phyloP scores from a whole-genome alignment of 345 rosid genomes.

The Hibiscus tridactylites region DNA sequence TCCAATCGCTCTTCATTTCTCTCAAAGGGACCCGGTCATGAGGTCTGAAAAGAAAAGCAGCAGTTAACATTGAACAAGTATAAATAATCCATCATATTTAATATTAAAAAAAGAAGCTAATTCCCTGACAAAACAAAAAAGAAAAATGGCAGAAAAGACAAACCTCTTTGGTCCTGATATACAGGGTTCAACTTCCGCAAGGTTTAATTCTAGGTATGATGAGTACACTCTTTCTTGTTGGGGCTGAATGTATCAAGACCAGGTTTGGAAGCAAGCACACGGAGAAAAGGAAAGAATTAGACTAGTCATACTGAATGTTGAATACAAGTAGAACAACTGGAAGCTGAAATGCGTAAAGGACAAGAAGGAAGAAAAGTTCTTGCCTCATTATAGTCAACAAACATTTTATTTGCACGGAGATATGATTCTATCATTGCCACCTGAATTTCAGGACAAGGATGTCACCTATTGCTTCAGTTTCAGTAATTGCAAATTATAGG shows the following conservation, averaged over 20 bases:
- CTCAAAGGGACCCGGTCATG: conserved; percentile 90
- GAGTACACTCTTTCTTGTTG: conserved; percentile 77
- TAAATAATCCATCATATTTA: neutral
- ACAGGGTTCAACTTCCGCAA: conserved; percentile 84
- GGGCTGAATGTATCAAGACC: conserved; percentile 37
- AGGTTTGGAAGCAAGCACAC: neutral
- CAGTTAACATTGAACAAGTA: neutral
- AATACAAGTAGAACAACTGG: neutral
- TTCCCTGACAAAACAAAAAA: neutral
- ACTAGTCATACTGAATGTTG: neutral
- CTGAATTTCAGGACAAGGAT: conserved; percentile 27
- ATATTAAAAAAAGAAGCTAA: neutral
- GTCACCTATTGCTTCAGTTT: conserved; percentile 5
- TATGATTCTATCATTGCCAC: conserved; percentile 88
- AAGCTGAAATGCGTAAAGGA: neutral
- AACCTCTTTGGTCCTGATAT: conserved; percentile 96
- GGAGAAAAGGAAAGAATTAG: conserved; percentile 7
- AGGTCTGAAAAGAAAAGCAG: conserved; percentile 51
- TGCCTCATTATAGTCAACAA: conserved; percentile 89
- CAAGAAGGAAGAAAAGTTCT: neutral
- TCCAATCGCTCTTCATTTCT: conserved; percentile 97
- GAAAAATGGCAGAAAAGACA: conserved; percentile 6
- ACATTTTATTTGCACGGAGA: conserved; percentile 92
- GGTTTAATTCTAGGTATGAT: conserved; percentile 68
- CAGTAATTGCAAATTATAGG: conserved; percentile 5